Evolutionary conservation across 1,284 basidiomycete species (phyloP).

Genomic region (Phellinidium pouzarii): DNA sequence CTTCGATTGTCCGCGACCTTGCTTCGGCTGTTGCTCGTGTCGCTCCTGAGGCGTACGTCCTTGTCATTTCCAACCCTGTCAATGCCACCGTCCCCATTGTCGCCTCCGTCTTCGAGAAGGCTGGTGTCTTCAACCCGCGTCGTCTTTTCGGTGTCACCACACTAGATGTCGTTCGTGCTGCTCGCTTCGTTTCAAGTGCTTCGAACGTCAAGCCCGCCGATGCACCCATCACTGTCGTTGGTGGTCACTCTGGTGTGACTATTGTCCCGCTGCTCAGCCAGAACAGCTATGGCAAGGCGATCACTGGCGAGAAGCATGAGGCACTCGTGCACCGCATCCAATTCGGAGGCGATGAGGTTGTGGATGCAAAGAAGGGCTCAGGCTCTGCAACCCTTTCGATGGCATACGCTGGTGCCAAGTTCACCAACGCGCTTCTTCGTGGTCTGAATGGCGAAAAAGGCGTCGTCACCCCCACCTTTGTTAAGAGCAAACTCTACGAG

Average conservation of each 20-base stretch:
- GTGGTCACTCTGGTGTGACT: constrained; percentile 94
- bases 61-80: constrained; percentile 96
- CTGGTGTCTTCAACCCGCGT: constrained; percentile 86
- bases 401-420: constrained; percentile 92
- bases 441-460: constrained; percentile 85
- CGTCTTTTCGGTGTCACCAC: constrained; percentile 88
- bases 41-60: constrained; percentile 84
- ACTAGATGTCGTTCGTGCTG: constrained; percentile 93
- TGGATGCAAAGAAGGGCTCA: constrained; percentile 85
- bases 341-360: constrained; percentile 90
- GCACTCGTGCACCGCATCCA: constrained; percentile 83
- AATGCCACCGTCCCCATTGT: constrained; percentile 98
- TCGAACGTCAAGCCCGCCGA: constrained; percentile 62
- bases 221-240: constrained; percentile 80
- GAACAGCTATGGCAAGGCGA: constrained; percentile 51
- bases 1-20: constrained; percentile 94
- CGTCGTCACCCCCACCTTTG: constrained; percentile 80
- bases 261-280: constrained; percentile 96
- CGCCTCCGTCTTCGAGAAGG: constrained; percentile 87
- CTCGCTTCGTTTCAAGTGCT: constrained; percentile 83
- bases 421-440: constrained; percentile 76
- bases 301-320: constrained; percentile 63
- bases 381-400: constrained; percentile 89
- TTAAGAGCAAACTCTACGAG: constrained; percentile 80
- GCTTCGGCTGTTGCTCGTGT: constrained; percentile 84